Evolutionary conservation across 1,139 yeast species (phyloP).

Genomic region (Suzukiozyma palmioleophila): DNA sequence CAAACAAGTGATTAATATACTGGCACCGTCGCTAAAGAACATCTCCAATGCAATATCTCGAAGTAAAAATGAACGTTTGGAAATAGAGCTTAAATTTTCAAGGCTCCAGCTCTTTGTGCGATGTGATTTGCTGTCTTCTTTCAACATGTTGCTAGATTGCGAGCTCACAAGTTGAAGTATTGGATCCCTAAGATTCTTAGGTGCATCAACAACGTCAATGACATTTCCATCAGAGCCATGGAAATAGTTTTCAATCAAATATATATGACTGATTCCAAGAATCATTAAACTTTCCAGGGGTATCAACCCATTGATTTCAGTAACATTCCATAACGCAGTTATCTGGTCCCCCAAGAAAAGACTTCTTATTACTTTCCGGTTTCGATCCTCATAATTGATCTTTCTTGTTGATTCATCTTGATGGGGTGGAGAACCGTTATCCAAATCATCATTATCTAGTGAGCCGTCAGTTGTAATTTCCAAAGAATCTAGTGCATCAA

Average conservation of each 20-base stretch:
- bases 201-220: constrained; percentile 63
- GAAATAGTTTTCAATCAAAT: constrained; percentile 66
- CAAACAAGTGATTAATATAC: constrained; percentile 56
- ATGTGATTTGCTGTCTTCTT: constrained; percentile 30
- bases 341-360: constrained; percentile 70
- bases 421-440: constrained; percentile 26
- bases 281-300: constrained; percentile 72
- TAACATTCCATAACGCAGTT: constrained; percentile 66
- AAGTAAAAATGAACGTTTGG: constrained; percentile 68
- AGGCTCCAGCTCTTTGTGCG: constrained; percentile 53
- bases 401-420: constrained; percentile 14
- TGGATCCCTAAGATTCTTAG: constrained; percentile 57
- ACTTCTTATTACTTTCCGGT: constrained; percentile 66
- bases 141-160: constrained; percentile 21
- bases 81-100: constrained; percentile 53
- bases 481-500: constrained; percentile 25
- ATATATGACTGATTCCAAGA: constrained; percentile 58
- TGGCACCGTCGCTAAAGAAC: constrained; percentile 69
- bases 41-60: constrained; percentile 78
- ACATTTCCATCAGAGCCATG: constrained; percentile 58
- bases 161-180: constrained; percentile 55
- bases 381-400: constrained; percentile 55
- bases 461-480: constrained; percentile 23
- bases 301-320: constrained; percentile 68
- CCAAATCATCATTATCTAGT: constrained; percentile 18